These are phyloP conservation scores for Ceratobasidium sp. DNA, from an alignment of 1,284 basidiomycete species.

Conservation along the genomic window DNA sequence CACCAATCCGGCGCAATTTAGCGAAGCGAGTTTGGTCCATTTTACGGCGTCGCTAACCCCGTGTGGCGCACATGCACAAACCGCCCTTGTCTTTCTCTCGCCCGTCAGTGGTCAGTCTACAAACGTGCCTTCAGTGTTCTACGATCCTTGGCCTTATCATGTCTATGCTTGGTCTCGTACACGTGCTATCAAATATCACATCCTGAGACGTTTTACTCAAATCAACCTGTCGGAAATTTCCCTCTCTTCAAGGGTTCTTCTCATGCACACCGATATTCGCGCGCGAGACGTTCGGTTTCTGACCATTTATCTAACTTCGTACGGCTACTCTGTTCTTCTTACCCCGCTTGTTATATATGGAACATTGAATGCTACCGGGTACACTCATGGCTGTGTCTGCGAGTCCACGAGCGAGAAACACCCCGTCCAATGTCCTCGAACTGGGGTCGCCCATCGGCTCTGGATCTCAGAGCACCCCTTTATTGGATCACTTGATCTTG, in stretches of 20 bases:
- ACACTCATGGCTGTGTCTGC: too few relatives aligned
- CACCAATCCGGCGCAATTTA: constrained; percentile 25
- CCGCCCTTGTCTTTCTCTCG: constrained; percentile 14
- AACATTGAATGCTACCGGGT: neutral
- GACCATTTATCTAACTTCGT: constrained; percentile 8
- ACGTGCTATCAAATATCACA: constrained; percentile 23
- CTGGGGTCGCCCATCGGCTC: too few relatives aligned
- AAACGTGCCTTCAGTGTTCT: constrained; percentile 35
- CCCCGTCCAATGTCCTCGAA: too few relatives aligned
- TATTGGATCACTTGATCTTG: neutral
- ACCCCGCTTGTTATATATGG: constrained; percentile 2
- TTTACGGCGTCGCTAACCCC: constrained; percentile 19
- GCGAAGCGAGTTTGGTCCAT: constrained; percentile 30
- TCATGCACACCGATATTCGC: constrained; percentile 13
- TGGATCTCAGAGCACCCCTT: too few relatives aligned
- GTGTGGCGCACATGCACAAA: constrained; percentile 30
- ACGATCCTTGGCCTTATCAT: constrained; percentile 8
- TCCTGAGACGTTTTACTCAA: neutral
- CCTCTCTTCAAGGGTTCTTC: constrained; percentile 11
- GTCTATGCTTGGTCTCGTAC: neutral
- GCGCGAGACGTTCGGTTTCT: constrained; percentile 12
- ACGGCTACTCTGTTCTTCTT: neutral
- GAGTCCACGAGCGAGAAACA: too few relatives aligned
- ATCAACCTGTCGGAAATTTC: constrained; percentile 18
- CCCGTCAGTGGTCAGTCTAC: constrained; percentile 33